Base-by-base conservation (phyloP, 164 flowering plant genomes). In the Euptelea pleiosperma region DNA sequence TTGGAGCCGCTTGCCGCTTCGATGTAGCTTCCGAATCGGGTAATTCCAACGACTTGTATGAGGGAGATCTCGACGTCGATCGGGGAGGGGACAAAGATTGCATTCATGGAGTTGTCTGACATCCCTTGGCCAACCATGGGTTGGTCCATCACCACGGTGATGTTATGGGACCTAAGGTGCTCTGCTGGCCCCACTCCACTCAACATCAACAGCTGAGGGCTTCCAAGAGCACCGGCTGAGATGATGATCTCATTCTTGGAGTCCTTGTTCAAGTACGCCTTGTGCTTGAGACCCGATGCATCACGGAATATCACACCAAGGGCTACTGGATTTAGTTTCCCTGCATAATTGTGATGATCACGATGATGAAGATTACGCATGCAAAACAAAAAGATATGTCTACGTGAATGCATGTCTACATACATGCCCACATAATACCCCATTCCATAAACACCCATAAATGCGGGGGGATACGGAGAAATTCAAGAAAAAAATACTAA, bases 41-140 rank as follows among this genome's bases (percentile, higher is more conserved):
- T 79, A 15, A 92, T 87, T 46, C 96, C 98, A 6, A 86, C 98
- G 1, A 73, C 83, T 52, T 85, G 84, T 15, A 82, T 68, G 39
- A 89, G 85, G 8, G 98, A 87, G 15, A 72, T 50, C 58, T 92
- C 98, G 14, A 92, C 86, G 0, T 86, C 89, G 1, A 12, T 1
- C 0, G 82, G 86, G 10, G 96, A 83, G 5, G 96, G 96, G 2
- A 92, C 36, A 25, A 69, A 61, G 31, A 92, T 56, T 36, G 78
- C 79, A 44, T 92, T 92, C 95, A 82, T 78, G 16, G 98, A 96
- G 44, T 89, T 92, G 61, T 92, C 96, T 1, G 86, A 52, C 87
- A 89, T 73, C 4, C 78, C 84, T 62, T 79, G 81, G 0, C 97
- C 98, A 29, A 92, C 91, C 65, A 74, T 35, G 10, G 87, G 83